These are phyloP conservation scores for Paracorniculantispora psalliotae DNA, from an alignment of 2,329 filamentous ascomycete species.

Conservation along the genomic window DNA sequence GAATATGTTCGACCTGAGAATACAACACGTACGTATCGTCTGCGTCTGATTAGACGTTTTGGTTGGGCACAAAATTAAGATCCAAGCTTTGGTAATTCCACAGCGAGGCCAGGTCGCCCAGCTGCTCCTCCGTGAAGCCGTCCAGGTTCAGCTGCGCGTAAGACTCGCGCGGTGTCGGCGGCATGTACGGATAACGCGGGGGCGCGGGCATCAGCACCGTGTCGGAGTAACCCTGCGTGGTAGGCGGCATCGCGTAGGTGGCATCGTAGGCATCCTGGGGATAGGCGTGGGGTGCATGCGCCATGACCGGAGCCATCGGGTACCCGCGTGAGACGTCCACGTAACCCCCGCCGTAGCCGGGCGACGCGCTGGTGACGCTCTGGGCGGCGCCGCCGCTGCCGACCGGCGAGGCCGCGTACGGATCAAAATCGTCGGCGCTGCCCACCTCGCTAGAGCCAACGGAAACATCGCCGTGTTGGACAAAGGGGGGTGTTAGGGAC, in stretches of 20 bases:
- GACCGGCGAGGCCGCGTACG: background rate
- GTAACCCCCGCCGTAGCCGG: background rate
- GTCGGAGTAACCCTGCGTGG: background rate
- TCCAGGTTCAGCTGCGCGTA: conserved; percentile 20
- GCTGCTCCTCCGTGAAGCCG: conserved; percentile 27
- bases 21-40: too few species aligned
- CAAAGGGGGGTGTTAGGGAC: conserved; percentile 15
- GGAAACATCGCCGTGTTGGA: background rate
- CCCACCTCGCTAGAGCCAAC: conserved; percentile 12
- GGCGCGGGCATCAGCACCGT: background rate
- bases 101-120: conserved; percentile 28
- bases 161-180: conserved; percentile 13
- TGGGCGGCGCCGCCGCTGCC: conserved; percentile 3
- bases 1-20: too few species aligned
- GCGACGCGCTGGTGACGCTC: conserved; percentile 3
- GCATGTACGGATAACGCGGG: conserved; percentile 13
- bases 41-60: background rate
- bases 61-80: conserved; percentile 22
- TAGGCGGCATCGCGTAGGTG: background rate
- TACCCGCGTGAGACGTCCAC: background rate
- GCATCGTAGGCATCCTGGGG: background rate
- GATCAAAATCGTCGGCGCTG: conserved; percentile 8
- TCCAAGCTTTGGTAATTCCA: conserved; percentile 32
- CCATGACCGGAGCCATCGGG: background rate
- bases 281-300: background rate